These are phyloP conservation scores for Coemansia sp. DNA, from an alignment of 192 early-diverging fungal species.

Conservation along the genomic window DNA sequence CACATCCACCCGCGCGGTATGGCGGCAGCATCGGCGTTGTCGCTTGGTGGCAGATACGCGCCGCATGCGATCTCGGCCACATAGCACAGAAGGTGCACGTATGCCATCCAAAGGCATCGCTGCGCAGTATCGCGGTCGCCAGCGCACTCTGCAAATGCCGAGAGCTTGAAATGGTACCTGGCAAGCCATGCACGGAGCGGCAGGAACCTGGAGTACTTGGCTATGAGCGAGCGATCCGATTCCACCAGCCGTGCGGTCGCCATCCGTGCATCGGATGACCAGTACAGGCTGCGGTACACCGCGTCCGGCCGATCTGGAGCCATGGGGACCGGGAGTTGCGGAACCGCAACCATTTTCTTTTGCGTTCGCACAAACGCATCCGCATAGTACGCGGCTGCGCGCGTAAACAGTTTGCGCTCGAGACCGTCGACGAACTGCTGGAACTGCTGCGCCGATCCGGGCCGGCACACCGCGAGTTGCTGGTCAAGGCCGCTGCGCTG, in stretches of 20 bases:
- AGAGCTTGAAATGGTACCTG: constrained; percentile 48
- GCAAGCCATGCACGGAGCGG: constrained; percentile 49
- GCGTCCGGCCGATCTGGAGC: constrained; percentile 7
- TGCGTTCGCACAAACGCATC: constrained; percentile 42
- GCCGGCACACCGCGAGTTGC: constrained; percentile 42
- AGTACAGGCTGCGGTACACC: constrained; percentile 5
- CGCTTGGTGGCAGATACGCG: constrained; percentile 28
- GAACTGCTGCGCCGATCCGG: constrained; percentile 34
- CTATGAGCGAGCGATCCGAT: constrained; percentile 12
- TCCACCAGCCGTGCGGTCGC: not conserved
- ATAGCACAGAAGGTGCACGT: constrained; percentile 24
- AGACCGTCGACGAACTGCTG: constrained; percentile 25
- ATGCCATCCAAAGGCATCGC: constrained; percentile 44
- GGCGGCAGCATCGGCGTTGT: not conserved
- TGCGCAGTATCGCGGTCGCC: constrained; percentile 46
- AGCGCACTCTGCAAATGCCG: constrained; percentile 34
- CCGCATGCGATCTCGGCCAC: constrained; percentile 35
- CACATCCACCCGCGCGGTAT: constrained; percentile 35
- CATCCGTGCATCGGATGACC: not conserved
- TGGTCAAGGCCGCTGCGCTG: constrained; percentile 29
- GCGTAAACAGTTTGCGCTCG: constrained; percentile 21
- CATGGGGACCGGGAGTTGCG: constrained; percentile 27
- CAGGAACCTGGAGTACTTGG: constrained; percentile 20
- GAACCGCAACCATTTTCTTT: constrained; percentile 19
- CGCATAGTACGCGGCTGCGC: constrained; percentile 30